A percentile compares a stretch with the other conserved stretches of the same genome.
Conservation (phyloP, 176 grass and related monocot species). For the Cenchrus fungigraminus region DNA sequence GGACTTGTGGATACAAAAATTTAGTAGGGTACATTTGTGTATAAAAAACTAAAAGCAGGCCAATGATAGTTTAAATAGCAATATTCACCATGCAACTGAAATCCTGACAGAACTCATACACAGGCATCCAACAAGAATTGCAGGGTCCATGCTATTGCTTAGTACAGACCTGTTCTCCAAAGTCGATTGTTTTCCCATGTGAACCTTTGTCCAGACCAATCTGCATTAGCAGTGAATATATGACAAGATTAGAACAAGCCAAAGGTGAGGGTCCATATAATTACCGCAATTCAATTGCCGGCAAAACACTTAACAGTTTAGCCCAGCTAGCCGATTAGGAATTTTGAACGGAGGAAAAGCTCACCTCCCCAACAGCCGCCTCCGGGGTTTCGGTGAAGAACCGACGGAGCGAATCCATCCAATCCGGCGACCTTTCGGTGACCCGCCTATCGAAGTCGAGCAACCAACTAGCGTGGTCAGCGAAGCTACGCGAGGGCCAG, state of each 20-base stretch:
- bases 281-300: background rate
- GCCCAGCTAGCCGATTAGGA: background rate
- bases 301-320: background rate
- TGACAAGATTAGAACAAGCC: background rate
- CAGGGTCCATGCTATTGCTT: constrained; percentile 22
- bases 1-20: constrained; percentile 5
- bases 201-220: constrained; percentile 93
- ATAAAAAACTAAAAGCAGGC: constrained; percentile 19
- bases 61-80: constrained; percentile 11
- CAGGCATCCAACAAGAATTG: background rate
- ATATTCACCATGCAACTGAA: constrained; percentile 30
- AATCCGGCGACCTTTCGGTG: constrained; percentile 73
- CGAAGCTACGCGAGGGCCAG: background rate
- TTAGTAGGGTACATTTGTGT: background rate
- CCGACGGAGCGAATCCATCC: constrained; percentile 60
- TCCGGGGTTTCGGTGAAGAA: constrained; percentile 64
- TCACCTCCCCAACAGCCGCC: constrained; percentile 86
- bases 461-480: background rate
- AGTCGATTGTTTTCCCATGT: constrained; percentile 74
- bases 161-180: constrained; percentile 67
- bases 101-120: background rate
- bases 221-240: constrained; percentile 46
- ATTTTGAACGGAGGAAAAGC: background rate
- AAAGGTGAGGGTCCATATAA: background rate
- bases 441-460: constrained; percentile 58